Evolutionary conservation across 2,329 filamentous ascomycete genomes (phyloP).

Genomic region (Fusarium abutilonis): DNA sequence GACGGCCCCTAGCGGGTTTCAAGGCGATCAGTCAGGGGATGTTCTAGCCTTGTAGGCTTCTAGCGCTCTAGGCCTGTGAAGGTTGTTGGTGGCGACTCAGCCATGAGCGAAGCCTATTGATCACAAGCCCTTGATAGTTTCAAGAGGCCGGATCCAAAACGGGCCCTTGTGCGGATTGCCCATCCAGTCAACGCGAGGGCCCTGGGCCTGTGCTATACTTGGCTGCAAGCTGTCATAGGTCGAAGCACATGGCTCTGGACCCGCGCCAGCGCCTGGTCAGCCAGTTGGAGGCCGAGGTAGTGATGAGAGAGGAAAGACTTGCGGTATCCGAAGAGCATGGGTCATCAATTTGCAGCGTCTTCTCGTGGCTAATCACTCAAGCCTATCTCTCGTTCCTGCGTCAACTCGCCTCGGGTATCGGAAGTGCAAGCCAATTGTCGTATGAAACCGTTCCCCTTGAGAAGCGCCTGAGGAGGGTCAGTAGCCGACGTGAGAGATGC

Average conservation of each 20-base stretch:
- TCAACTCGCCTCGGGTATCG: conserved; percentile 10
- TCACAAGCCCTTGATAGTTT: conserved; percentile 27
- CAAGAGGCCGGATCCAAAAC: conserved; percentile 38
- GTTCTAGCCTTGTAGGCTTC: conserved; percentile 29
- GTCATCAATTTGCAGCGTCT: conserved; percentile 6
- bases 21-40: conserved; percentile 34
- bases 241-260: conserved; percentile 13
- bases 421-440: background rate
- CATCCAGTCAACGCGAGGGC: conserved; percentile 30
- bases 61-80: conserved; percentile 22
- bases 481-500: conserved; percentile 11
- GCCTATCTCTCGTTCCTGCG: conserved; percentile 27
- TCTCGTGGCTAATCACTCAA: conserved; percentile 13
- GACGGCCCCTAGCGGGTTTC: conserved; percentile 35
- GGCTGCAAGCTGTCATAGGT: conserved; percentile 20
- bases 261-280: conserved; percentile 34
- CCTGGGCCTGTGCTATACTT: background rate
- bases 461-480: conserved; percentile 12
- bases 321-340: conserved; percentile 2
- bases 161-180: conserved; percentile 23
- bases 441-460: conserved; percentile 9
- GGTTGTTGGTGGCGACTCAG: conserved; percentile 28
- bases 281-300: conserved; percentile 30
- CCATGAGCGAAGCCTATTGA: conserved; percentile 24
- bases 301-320: conserved; percentile 11